Base-by-base conservation (phyloP, 2,329 filamentous ascomycete genomes). In the Davidsoniella australis region DNA sequence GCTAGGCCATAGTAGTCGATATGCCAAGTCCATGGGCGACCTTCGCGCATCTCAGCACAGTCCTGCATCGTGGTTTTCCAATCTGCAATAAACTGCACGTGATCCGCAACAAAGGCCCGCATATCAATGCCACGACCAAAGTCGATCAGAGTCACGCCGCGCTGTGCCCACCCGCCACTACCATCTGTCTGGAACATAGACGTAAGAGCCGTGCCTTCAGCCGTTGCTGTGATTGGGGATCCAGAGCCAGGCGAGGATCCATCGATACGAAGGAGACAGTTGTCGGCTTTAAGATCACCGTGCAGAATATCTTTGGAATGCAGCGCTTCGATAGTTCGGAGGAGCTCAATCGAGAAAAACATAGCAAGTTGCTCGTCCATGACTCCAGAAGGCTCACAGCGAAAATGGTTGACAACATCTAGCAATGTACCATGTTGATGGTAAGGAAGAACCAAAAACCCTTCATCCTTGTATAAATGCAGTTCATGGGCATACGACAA, bases 61-160 rank as follows among this genome's bases (percentile, higher is more conserved):
- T 98, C 91, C 47, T 86, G 81, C 20, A 82, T 74, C 14, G 76
- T 77, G 0, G 85, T 87, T 63, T 91, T 84, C 91, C 91, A 98
- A 66, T 98, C 91, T 0, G 89, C 91, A 53, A 96, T 78, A 68
- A 98, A 98, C 56, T 81, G 80, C 43, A 65, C 63, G 9, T 89
- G 85, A 40, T 80, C 75, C 0, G 80, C 71, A 2, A 66, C 65
- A 67, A 96, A 98, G 2, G 76, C 79, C 51, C 77, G 79, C 85
- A 95, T 93, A 65, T 98, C 91, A 62, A 98, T 93, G 45, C 78
- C 85, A 1, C 91, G 80, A 1, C 91, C 91, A 60, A 98, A 95
- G 65, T 98, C 91, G 58, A 98, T 96, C 17, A 98, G 73, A 0
- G 78, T 76, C 18, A 98, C 63, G 10, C 91, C 91, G 55, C 89